phyloP scores from a whole-genome alignment of 352 stramenopile species.

The Globisporangium emineosum region DNA sequence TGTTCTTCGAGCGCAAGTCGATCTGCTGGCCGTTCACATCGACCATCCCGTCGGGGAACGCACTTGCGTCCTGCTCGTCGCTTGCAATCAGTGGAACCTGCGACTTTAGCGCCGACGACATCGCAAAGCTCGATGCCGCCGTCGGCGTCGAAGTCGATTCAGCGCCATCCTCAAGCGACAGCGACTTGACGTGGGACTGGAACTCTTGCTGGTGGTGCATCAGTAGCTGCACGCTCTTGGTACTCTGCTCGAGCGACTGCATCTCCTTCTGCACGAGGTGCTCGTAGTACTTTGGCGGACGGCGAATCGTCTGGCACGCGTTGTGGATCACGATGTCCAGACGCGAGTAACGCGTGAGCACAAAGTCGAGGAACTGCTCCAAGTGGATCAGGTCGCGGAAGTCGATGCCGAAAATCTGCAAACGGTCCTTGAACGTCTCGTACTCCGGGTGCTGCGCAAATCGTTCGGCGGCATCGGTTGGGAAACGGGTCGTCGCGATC shows the following conservation, averaged over 20 bases:
- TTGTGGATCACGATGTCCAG: slow-evolving; percentile 98
- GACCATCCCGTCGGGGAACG: slow-evolving; percentile 74
- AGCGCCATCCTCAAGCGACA: slow-evolving; percentile 29
- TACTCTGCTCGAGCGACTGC: slow-evolving; percentile 49
- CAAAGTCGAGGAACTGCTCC: slow-evolving; percentile 92
- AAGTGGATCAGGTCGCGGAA: slow-evolving; percentile 95
- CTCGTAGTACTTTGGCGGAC: slow-evolving; percentile 93
- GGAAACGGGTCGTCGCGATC: slow-evolving; percentile 95
- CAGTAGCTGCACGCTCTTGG: slow-evolving; percentile 54
- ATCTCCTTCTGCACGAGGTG: slow-evolving; percentile 87
- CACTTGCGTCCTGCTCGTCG: slow-evolving; percentile 53
- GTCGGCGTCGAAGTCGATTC: background rate
- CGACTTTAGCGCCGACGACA: slow-evolving; percentile 82
- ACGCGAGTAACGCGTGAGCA: slow-evolving; percentile 77
- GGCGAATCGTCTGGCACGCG: slow-evolving; percentile 95
- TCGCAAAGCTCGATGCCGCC: slow-evolving; percentile 30
- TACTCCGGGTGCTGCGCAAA: slow-evolving; percentile 93
- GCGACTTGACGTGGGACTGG: slow-evolving; percentile 57
- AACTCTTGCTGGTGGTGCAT: slow-evolving; percentile 84
- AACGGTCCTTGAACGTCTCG: slow-evolving; percentile 88
- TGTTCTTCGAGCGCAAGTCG: slow-evolving; percentile 93
- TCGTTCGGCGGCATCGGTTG: slow-evolving; percentile 87
- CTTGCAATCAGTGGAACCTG: slow-evolving; percentile 75
- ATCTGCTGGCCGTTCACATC: slow-evolving; percentile 97
- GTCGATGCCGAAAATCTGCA: slow-evolving; percentile 96